Evolutionary conservation across 2,329 filamentous ascomycete genomes (phyloP).

Genomic region (Neofusicoccum sp.): DNA sequence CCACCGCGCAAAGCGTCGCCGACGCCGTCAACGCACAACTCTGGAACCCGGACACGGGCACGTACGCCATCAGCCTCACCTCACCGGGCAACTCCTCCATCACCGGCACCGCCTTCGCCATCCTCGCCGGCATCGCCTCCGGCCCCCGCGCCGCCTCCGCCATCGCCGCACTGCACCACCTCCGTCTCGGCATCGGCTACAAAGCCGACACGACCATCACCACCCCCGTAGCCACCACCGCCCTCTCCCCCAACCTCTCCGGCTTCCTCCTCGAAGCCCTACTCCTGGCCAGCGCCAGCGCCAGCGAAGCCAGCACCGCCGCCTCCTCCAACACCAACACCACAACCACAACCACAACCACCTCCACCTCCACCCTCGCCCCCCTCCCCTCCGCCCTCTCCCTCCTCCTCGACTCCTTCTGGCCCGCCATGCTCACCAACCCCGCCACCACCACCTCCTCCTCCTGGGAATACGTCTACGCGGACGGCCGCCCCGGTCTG

Average conservation of each 20-base stretch:
- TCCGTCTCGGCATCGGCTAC: conserved; percentile 38
- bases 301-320: too few relatives aligned
- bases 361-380: not conserved
- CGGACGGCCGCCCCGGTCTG: conserved; percentile 41
- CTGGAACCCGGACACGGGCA: conserved; percentile 33
- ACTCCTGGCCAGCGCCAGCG: conserved; percentile 25
- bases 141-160: conserved; percentile 28
- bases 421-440: conserved; percentile 44
- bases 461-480: conserved; percentile 47
- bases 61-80: conserved; percentile 27
- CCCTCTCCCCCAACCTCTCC: conserved; percentile 46
- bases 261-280: conserved; percentile 45
- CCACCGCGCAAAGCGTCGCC: conserved; percentile 25
- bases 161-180: conserved; percentile 30
- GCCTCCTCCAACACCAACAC: not conserved
- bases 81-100: conserved; percentile 23
- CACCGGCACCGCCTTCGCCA: conserved; percentile 33
- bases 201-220: conserved; percentile 29
- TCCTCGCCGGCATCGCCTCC: conserved; percentile 37
- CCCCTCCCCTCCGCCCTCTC: conserved; percentile 13
- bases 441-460: conserved; percentile 39
- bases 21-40: conserved; percentile 31
- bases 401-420: conserved; percentile 39
- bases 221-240: conserved; percentile 27
- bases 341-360: not conserved